Conservation (phyloP, 495 filamentous ascomycete genomes). For the Sordaria brevicollis region DNA sequence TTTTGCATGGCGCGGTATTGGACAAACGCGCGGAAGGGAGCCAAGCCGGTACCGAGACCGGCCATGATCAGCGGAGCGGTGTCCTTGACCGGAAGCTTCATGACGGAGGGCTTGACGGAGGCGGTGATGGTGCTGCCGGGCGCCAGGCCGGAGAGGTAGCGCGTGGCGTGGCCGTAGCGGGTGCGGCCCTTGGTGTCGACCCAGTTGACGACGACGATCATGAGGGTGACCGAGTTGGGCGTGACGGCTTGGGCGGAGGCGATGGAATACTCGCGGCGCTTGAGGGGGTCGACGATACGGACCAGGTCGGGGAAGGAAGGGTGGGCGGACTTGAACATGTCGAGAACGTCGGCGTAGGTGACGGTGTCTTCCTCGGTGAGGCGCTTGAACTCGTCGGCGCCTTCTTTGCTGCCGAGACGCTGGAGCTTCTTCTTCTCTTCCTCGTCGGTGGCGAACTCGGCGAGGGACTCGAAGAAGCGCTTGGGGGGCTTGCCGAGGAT, state of each 20-base stretch:
- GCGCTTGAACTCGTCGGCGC: constrained; percentile 88
- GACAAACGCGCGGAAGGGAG: constrained; percentile 95
- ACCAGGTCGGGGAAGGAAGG: constrained; percentile 85
- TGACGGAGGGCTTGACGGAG: constrained; percentile 89
- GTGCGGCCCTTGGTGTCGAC: constrained; percentile 77
- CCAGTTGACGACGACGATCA: constrained; percentile 98
- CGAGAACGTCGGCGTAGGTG: constrained; percentile 84
- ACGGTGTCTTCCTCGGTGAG: constrained; percentile 86
- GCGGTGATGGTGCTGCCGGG: constrained; percentile 73
- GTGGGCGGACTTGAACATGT: constrained; percentile 80
- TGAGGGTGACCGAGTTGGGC: constrained; percentile 75
- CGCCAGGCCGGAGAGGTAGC: constrained; percentile 66
- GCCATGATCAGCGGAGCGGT: constrained; percentile 96
- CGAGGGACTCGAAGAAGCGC: constrained; percentile 88
- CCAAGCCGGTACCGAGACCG: constrained; percentile 93
- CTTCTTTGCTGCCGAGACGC: constrained; percentile 69
- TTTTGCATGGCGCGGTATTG: constrained; percentile 98
- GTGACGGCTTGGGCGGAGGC: constrained; percentile 90
- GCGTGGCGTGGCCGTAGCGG: constrained; percentile 85
- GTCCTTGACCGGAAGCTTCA: constrained; percentile 83
- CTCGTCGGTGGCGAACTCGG: constrained; percentile 75
- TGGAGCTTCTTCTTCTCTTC: constrained; percentile 71
- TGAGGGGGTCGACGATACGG: constrained; percentile 80
- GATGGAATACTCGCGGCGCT: constrained; percentile 95
- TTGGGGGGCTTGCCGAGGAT: constrained; percentile 96